Base-by-base conservation (phyloP, 768 basidiomycete genomes). In the Tremella yokohamensis region DNA sequence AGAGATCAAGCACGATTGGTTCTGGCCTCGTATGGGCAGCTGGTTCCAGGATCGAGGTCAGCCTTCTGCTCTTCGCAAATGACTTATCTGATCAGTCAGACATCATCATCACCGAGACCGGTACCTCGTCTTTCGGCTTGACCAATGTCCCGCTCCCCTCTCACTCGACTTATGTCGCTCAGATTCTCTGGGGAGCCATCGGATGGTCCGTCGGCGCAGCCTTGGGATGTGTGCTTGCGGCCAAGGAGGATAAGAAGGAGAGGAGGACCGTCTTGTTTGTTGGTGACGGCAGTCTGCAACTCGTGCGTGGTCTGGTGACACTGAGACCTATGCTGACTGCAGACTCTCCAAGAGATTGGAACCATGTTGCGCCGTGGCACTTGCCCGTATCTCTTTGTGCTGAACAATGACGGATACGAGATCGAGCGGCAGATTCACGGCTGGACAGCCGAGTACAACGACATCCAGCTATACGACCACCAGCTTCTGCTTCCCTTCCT, bases 111-210 rank as follows among this genome's bases (percentile, higher is more conserved):
- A 84, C 89, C 1, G 93, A 97, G 78, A 97, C 92, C 12, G 92
- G 90, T 3, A 92, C 90, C 0, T 84, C 88, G 12, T 86, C 81
- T 60, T 96, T 94, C 72, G 93, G 92, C 45, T 83, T 94, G 48
- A 73, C 91, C 40, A 89, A 89, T 60, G 82, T 90, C 26, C 84
- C 85, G 1, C 77, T 94, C 11, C 93, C 93, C 0, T 80, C 83
- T n/a, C 80, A 83, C 45, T 79, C 85, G 0, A 75, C 84, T 3
- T 84, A 63, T 52, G 52, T 73, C n/a, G 57, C 63, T n/a, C 70
- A 76, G 64, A 84, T 94, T 51, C 78, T 96, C 4, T 96, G 88
- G 86, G 92, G 93, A 50, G 87, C 86, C 58, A 96, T 97, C 64
- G 93, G 93, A 0, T 96, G 87, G 86, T 84, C 87, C 16, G 84